A percentile compares a stretch with the other conserved stretches of the same genome.
Conservation (phyloP, 2,329 filamentous ascomycete genomes). For the Blastomyces silverae region DNA sequence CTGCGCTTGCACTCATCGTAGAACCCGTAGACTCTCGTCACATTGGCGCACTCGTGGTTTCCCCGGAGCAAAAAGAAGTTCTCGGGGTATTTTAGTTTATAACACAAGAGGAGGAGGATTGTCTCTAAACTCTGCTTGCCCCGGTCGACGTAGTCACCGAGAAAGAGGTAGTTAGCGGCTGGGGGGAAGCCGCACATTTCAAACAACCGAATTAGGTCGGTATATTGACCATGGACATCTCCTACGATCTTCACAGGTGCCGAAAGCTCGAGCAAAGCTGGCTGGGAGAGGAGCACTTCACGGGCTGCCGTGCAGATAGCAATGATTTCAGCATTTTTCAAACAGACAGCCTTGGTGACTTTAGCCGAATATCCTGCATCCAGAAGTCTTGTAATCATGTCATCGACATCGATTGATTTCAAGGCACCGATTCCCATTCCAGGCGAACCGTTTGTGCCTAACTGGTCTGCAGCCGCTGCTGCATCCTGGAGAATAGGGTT, state of each 20-base stretch:
- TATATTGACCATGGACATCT: conserved; percentile 94
- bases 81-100: conserved; percentile 94
- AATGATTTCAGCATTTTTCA: conserved; percentile 95
- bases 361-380: conserved; percentile 95
- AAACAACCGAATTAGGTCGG: conserved; percentile 91
- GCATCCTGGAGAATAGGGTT: conserved; percentile 56
- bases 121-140: conserved; percentile 95
- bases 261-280: conserved; percentile 82
- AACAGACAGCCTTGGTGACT: conserved; percentile 91
- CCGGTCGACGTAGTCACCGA: conserved; percentile 93
- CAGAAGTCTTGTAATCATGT: conserved; percentile 90
- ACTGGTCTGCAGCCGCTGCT: conserved; percentile 28
- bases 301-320: conserved; percentile 85
- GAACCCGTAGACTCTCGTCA: conserved; percentile 92
- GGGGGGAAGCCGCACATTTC: conserved; percentile 98
- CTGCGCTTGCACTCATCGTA: conserved; percentile 97
- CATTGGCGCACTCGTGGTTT: conserved; percentile 95
- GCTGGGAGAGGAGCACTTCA: conserved; percentile 85
- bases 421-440: conserved; percentile 80
- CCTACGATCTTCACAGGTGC: conserved; percentile 97
- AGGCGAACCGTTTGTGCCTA: conserved; percentile 44
- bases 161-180: conserved; percentile 82
- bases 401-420: conserved; percentile 88
- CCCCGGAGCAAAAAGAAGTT: conserved; percentile 94
- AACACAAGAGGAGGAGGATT: conserved; percentile 84